A percentile compares a stretch with the other conserved stretches of the same genome.
phyloP scores from a whole-genome alignment of 257 asterid genomes.

The Cordia subcordata region DNA sequence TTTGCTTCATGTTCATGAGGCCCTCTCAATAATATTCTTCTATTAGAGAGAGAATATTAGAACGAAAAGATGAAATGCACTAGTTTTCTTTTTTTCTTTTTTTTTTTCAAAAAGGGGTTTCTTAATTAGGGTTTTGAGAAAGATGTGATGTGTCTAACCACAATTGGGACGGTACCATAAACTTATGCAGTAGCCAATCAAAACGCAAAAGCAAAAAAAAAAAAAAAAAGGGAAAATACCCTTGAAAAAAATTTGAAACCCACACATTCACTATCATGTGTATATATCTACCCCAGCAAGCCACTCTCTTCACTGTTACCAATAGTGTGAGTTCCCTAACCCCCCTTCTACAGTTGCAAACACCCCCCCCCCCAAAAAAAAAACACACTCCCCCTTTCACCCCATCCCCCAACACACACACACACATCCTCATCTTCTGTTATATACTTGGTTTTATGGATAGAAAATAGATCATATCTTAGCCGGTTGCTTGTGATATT shows the following conservation, averaged over 20 bases:
- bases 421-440: background rate
- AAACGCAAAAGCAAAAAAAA: background rate
- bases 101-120: too few species aligned
- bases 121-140: conserved; percentile 24
- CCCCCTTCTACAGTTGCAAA: background rate
- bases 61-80: too few species aligned
- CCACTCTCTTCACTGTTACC: conserved; percentile 14
- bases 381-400: too few species aligned
- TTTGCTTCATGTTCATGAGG: background rate
- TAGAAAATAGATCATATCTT: conserved; percentile 14
- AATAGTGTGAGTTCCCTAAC: conserved; percentile 9
- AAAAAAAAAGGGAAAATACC: background rate
- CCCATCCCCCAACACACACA: background rate
- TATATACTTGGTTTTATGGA: background rate
- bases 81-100: too few species aligned
- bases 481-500: background rate
- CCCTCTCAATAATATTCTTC: background rate
- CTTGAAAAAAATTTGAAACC: background rate
- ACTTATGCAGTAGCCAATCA: conserved; percentile 6
- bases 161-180: conserved; percentile 2
- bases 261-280: background rate
- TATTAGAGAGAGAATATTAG: too few species aligned
- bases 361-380: background rate
- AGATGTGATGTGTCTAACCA: conserved; percentile 7
- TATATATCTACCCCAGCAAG: background rate